phyloP scores from a whole-genome alignment of 768 basidiomycete genomes.

The Sarcomyxa edulis region DNA sequence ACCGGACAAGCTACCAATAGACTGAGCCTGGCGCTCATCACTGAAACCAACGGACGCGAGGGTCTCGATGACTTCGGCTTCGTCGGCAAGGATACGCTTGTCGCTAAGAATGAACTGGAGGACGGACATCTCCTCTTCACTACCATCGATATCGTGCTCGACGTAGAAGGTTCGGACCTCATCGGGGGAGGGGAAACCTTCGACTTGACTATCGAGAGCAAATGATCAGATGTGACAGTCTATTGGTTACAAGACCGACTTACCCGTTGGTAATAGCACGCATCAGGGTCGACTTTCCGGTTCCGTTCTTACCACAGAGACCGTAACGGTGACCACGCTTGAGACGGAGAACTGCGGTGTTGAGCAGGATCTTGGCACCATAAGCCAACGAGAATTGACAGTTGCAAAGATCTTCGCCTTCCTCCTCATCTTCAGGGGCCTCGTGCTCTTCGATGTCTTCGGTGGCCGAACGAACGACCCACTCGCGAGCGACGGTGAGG shows the following conservation, averaged over 20 bases:
- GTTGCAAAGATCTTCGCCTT: slow-evolving; percentile 98
- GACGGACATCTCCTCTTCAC: slow-evolving; percentile 87
- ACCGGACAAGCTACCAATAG: slow-evolving; percentile 91
- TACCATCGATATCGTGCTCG: slow-evolving; percentile 98
- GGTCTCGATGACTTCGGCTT: slow-evolving; percentile 72
- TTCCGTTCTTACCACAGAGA: slow-evolving; percentile 98
- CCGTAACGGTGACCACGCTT: slow-evolving; percentile 99
- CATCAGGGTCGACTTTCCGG: slow-evolving; percentile 95
- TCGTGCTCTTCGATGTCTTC: slow-evolving; percentile 67
- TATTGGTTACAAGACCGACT: slow-evolving; percentile 13
- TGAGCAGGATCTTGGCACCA: slow-evolving; percentile 97
- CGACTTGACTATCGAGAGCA: slow-evolving; percentile 65
- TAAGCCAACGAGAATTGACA: slow-evolving; percentile 98
- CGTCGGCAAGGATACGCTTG: slow-evolving; percentile 68
- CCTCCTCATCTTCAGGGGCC: slow-evolving; percentile 85
- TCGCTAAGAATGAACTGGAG: slow-evolving; percentile 84
- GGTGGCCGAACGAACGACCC: slow-evolving; percentile 86
- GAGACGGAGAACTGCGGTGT: slow-evolving; percentile 93
- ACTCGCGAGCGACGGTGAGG: slow-evolving; percentile 66
- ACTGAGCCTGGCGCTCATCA: slow-evolving; percentile 76
- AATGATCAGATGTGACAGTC: slow-evolving; percentile 24
- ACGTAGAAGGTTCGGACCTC: slow-evolving; percentile 99
- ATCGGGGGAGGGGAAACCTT: slow-evolving; percentile 96
- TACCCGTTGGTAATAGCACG: slow-evolving; percentile 85
- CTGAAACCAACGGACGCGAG: slow-evolving; percentile 90